Base-by-base conservation (phyloP, 2,329 filamentous ascomycete genomes). In the Escovopsis sp. region DNA sequence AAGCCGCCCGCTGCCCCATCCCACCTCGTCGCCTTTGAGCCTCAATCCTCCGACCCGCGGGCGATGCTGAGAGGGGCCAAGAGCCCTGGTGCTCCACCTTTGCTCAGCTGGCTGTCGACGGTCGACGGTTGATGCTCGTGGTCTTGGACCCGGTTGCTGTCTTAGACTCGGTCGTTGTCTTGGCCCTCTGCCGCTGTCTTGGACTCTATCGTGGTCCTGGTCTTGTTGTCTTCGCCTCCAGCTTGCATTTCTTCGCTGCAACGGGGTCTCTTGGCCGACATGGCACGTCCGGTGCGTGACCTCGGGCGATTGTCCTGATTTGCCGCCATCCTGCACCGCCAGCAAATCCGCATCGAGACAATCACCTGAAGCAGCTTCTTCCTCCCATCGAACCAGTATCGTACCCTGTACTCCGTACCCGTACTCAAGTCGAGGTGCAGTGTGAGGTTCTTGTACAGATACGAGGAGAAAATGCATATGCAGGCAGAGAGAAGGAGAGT, bases 321-420 rank as follows among this genome's bases (percentile, higher is more conserved):
- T 35, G 38, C 33, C 38, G 31, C 23, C 38, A 16, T 29, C 38
- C 38, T 39, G 38, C 38, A 40, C 33, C 33, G 35, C 38, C 35
- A 40, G 32, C 38, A 27, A 32, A 40, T 37, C 32, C 31, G 31
- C 28, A 30, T 38, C 35, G 38, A 28, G 38, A 33, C 32, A 33
- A 31, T 37, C 23, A 32, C 25, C 31, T 38, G 31, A 34, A 35
- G 34, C 31, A 34, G 38, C 38, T 37, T 34, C 35, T 28, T 33
- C 34, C 19, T 27, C 37, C 26, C 31, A 33, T n/a, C 18, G 21
- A 33, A 30, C 34, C 26, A 16, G 34, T 33, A 14, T n/a, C 11
- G 21, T 23, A 23, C 21, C 21, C 21, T 7, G 21, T 23, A 23
- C 21, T 23, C 21, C 11, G 21, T 23, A 11, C 21, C 8, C 21